phyloP scores from a whole-genome alignment of 225 moss, liverwort and hornwort species.

The Marchantia paleacea region DNA sequence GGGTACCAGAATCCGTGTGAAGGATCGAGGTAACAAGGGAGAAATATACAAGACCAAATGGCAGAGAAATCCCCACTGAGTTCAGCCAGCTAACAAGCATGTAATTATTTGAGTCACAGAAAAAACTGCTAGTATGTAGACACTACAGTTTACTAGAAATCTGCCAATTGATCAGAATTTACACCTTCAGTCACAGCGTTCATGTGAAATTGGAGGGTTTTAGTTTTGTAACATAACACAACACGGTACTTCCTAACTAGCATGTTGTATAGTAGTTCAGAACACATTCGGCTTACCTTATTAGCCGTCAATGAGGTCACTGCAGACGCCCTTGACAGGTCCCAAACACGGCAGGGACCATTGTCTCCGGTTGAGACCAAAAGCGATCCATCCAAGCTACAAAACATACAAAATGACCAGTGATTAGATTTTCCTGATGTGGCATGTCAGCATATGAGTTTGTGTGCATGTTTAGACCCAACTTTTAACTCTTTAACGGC shows the following conservation, averaged over 20 bases:
- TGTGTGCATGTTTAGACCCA: no score
- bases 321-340: conserved; percentile 51
- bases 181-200: background rate
- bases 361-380: conserved; percentile 72
- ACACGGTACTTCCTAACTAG: background rate
- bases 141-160: background rate
- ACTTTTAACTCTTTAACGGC: no score
- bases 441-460: no score
- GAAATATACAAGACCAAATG: background rate
- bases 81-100: background rate
- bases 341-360: conserved; percentile 78
- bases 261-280: background rate
- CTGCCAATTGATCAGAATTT: background rate
- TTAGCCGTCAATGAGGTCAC: conserved; percentile 48
- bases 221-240: background rate
- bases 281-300: conserved; percentile 25
- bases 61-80: background rate
- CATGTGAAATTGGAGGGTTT: background rate
- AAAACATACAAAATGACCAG: background rate
- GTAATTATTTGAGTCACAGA: background rate
- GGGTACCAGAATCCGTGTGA: background rate
- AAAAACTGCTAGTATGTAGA: background rate
- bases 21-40: background rate
- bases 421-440: no score
- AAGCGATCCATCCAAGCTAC: conserved; percentile 61